A percentile compares a stretch with the other conserved stretches of the same genome.
phyloP scores from a whole-genome alignment of 768 basidiomycete genomes.

The Hydnomerulius pinastri region DNA sequence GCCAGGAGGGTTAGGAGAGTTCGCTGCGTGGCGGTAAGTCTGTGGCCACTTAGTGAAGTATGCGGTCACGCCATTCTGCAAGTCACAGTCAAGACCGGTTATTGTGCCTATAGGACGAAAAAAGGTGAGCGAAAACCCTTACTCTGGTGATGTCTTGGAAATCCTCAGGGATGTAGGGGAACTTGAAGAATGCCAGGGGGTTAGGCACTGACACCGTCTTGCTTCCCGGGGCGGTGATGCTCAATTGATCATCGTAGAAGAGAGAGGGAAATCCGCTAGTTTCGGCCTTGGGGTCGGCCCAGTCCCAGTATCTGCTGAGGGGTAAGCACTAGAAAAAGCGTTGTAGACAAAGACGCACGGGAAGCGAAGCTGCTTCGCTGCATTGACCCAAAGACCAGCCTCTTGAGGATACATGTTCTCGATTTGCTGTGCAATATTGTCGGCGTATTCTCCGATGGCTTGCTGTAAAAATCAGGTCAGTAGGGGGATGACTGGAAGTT shows the following conservation, averaged over 20 bases:
- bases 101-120: not conserved
- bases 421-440: slow-evolving; percentile 25
- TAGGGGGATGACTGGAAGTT: not conserved
- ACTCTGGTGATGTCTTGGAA: slow-evolving; percentile 17
- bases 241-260: slow-evolving; percentile 15
- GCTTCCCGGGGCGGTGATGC: slow-evolving; percentile 5
- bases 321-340: not conserved
- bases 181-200: slow-evolving; percentile 18
- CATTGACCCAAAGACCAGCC: slow-evolving; percentile 16
- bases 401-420: slow-evolving; percentile 21
- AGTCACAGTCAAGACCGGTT: not conserved
- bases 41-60: slow-evolving; percentile 21
- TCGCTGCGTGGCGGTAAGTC: slow-evolving; percentile 20
- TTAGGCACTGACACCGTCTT: slow-evolving; percentile 14
- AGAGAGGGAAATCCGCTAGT: slow-evolving; percentile 22
- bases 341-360: slow-evolving; percentile 18
- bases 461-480: slow-evolving; percentile 15
- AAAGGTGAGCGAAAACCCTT: not conserved
- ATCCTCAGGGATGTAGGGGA: slow-evolving; percentile 20
- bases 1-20: slow-evolving; percentile 8
- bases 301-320: slow-evolving; percentile 29
- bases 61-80: slow-evolving; percentile 12
- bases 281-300: slow-evolving; percentile 23
- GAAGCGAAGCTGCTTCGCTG: slow-evolving; percentile 27
- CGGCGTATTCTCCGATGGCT: slow-evolving; percentile 27